Evolutionary conservation across 139 green algal genomes (phyloP).

Genomic region (Micractinium conductrix): DNA sequence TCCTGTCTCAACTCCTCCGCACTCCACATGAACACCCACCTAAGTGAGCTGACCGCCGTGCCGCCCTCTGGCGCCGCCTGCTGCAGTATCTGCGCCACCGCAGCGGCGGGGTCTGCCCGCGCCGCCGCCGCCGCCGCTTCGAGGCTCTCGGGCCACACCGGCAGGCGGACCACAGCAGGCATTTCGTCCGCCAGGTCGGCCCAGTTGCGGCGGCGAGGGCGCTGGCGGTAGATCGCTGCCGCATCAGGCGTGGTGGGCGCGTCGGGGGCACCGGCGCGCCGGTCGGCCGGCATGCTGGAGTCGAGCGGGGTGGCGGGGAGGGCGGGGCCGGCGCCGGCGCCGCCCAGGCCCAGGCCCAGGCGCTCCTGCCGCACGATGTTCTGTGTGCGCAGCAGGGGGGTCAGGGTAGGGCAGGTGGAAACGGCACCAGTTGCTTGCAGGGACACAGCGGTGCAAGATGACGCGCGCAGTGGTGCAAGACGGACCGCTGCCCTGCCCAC

Average conservation of each 20-base stretch:
- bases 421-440: too few species aligned
- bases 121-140: conserved; percentile 13
- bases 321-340: too few species aligned
- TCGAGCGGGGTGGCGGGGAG: neutral
- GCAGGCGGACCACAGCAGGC: conserved; percentile 10
- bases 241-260: neutral
- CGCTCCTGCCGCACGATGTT: neutral
- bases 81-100: neutral
- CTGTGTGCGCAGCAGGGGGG: neutral
- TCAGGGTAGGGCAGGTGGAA: too few species aligned
- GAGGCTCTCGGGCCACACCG: conserved; percentile 3
- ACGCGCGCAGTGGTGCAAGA: too few species aligned
- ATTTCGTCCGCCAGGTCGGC: conserved; percentile 31
- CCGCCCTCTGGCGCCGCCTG: neutral
- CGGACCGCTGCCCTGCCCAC: too few species aligned
- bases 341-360: neutral
- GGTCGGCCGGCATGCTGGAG: neutral
- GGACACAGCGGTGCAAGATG: too few species aligned
- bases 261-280: neutral
- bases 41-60: neutral
- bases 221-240: neutral
- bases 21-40: neutral
- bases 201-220: conserved; percentile 4
- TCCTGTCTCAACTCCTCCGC: too few species aligned
- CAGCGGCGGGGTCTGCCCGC: conserved; percentile 5